Evolutionary conservation across 73 alveolate species (phyloP).

Genomic region (Paramecium pentaurelia): DNA sequence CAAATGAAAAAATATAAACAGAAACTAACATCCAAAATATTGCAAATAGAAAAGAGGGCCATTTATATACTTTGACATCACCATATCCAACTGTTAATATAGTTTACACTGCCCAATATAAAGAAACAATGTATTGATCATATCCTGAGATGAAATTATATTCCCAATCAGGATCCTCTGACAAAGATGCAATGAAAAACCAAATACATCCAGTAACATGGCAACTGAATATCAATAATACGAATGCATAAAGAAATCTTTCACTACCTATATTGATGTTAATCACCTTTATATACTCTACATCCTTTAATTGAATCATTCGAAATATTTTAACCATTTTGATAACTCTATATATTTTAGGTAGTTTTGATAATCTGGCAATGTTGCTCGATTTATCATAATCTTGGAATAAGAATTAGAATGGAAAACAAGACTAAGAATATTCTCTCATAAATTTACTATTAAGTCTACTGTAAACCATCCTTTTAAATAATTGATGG

Average conservation of each 20-base stretch:
- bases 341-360: slow-evolving; percentile 13
- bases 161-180: slow-evolving; percentile 18
- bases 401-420: background rate
- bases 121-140: slow-evolving; percentile 15
- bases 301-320: background rate
- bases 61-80: slow-evolving; percentile 70
- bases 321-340: background rate
- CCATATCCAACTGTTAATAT: slow-evolving; percentile 85
- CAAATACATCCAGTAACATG: slow-evolving; percentile 16
- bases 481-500: slow-evolving; percentile 8
- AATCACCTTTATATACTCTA: background rate
- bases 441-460: background rate
- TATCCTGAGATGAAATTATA: background rate
- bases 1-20: slow-evolving; percentile 69
- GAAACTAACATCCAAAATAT: slow-evolving; percentile 80
- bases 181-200: background rate
- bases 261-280: background rate
- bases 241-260: background rate
- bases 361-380: background rate
- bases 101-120: slow-evolving; percentile 67
- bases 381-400: background rate
- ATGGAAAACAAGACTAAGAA: background rate
- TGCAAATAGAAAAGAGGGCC: slow-evolving; percentile 60
- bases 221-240: background rate
- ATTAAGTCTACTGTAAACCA: slow-evolving; percentile 11